These are phyloP conservation scores for Prinsepia uniflora DNA, from an alignment of 306 rosid species.

Conservation along the genomic window DNA sequence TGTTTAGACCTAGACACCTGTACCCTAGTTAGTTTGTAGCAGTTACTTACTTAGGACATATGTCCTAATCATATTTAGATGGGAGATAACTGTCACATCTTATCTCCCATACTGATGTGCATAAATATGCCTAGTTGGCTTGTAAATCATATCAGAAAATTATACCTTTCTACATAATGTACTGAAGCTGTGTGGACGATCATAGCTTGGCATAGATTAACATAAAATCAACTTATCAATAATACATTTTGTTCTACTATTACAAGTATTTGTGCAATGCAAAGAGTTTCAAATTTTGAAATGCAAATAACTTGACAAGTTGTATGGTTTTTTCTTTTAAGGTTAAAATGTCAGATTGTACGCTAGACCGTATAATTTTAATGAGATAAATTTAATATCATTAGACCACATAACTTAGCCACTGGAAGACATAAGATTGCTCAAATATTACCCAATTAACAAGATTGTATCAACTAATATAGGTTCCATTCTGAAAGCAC, in stretches of 20 bases:
- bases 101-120: no score
- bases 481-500: slow-evolving; percentile 16
- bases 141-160: no score
- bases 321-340: no score
- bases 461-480: not conserved
- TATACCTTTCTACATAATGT: not conserved
- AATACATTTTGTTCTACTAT: slow-evolving; percentile 1
- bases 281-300: not conserved
- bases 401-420: not conserved
- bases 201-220: not conserved
- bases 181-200: not conserved
- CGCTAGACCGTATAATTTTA: not conserved
- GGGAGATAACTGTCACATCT: no score
- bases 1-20: no score
- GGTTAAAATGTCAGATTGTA: no score
- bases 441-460: not conserved
- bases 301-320: no score
- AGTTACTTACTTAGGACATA: no score
- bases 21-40: no score
- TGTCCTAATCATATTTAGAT: no score
- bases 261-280: not conserved
- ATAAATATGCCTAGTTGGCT: no score
- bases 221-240: not conserved
- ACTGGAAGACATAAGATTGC: not conserved
- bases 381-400: not conserved